Evolutionary conservation across 345 rosid species (phyloP), one percentile per base, ranked within the genome.

Genomic region (Dipteronia sinensis): DNA sequence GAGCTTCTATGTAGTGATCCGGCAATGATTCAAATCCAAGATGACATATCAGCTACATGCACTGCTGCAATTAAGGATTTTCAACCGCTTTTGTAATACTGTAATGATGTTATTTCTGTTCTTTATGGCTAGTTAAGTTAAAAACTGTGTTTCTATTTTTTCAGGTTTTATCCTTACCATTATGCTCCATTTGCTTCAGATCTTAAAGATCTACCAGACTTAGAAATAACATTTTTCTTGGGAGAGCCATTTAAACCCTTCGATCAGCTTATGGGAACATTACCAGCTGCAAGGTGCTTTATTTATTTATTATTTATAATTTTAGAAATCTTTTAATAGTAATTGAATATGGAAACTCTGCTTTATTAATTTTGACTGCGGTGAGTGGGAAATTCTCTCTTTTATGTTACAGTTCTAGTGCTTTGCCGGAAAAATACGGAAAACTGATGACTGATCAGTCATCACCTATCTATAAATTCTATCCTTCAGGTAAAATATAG

Each of bases 101-200:
- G 44, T 58, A 56, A 23, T 46, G 69, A 47, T 29, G 22, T 51
- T 72, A 61, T 22, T 22, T 11, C n/a, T 11, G 10, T 34, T 42
- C 38, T 31, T 31, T 63, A 55, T 53, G 16, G 20, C 13, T 46
- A n/a, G 42, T 64, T 59, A 20, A 19, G 64, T 20, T 59, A 25
- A 75, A 53, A 72, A 34, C 23, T 38, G 58, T 56, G 27, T 44
- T 12, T 67, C 17, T 76, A 19, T 87, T 80, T 15, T 75, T 87
- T 80, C 94, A 97, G 98, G 99, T 93, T 91, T 88, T 97, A 97
- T 83, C 98, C 99, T 46, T 94, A 88, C 85, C 98, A 97, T 82
- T 97, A 94, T 86, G 98, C 99, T 59, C 99, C 99, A 69, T 97
- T 97, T 90, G 98, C 99, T 85, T 94, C 98, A 40, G 99, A 97